phyloP scores from a whole-genome alignment of 2,329 filamentous ascomycete genomes.

The Pyricularia grisea region DNA sequence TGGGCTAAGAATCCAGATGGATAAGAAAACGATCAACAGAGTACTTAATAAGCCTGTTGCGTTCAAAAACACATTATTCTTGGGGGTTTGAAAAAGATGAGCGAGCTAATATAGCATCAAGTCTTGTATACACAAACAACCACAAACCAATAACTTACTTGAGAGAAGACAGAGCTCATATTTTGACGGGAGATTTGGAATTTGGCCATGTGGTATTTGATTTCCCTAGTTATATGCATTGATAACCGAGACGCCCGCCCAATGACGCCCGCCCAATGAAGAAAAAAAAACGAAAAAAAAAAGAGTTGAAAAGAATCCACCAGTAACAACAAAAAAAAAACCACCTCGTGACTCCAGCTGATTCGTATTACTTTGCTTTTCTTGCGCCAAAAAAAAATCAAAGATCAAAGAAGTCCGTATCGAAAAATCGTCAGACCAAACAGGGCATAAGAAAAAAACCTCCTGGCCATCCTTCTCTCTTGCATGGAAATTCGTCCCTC shows the following conservation, averaged over 20 bases:
- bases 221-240: not conserved
- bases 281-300: not conserved
- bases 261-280: not conserved
- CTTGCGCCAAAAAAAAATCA: not conserved
- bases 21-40: not conserved
- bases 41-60: not conserved
- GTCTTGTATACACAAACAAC: not conserved
- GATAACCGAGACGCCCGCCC: not conserved
- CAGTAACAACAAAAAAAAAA: not conserved
- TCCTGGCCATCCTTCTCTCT: not conserved
- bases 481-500: slow-evolving; percentile 9
- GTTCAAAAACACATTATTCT: not conserved
- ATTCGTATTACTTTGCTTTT: not conserved
- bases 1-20: not conserved
- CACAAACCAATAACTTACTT: not conserved
- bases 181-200: not conserved
- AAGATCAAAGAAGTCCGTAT: not conserved
- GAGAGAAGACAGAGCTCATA: not conserved
- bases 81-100: not conserved
- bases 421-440: not conserved
- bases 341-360: not conserved
- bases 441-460: not conserved
- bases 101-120: not conserved
- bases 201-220: not conserved
- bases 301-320: not conserved